These are phyloP conservation scores for Panellus pusillus DNA, from an alignment of 768 basidiomycete species.

Conservation along the genomic window DNA sequence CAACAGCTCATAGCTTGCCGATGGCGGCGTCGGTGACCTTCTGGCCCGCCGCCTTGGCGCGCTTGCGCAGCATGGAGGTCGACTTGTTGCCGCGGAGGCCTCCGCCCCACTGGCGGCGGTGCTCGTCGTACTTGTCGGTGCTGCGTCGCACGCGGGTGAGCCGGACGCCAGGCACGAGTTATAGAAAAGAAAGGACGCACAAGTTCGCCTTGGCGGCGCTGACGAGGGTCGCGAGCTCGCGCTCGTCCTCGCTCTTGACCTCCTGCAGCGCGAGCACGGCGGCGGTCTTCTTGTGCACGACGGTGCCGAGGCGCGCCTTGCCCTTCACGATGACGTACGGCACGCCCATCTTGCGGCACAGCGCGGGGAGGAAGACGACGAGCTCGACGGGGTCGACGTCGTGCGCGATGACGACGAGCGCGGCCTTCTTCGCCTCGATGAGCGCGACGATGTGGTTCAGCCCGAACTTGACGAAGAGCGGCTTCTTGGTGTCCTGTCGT, in stretches of 20 bases:
- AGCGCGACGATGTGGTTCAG: conserved; percentile 96
- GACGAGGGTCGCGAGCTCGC: conserved; percentile 89
- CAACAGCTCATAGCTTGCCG: conserved; percentile 58
- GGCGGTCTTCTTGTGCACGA: conserved; percentile 98
- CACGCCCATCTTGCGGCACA: conserved; percentile 99
- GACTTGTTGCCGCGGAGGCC: conserved; percentile 95
- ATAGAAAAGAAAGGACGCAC: conserved; percentile 46
- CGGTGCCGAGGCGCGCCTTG: conserved; percentile 96
- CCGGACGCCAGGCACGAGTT: not conserved
- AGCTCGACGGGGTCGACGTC: conserved; percentile 99
- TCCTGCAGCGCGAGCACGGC: conserved; percentile 91
- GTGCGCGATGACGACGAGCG: conserved; percentile 93
- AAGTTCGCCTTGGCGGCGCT: conserved; percentile 97
- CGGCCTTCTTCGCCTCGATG: conserved; percentile 96
- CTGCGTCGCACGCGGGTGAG: conserved; percentile 36
- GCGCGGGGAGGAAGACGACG: conserved; percentile 95
- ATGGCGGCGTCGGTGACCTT: conserved; percentile 53
- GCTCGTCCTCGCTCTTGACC: conserved; percentile 91
- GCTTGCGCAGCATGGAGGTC: conserved; percentile 88
- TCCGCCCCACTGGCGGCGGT: conserved; percentile 93
- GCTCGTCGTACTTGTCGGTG: conserved; percentile 92
- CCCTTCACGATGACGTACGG: conserved; percentile 98
- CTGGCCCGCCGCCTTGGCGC: conserved; percentile 88
- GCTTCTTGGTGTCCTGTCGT: conserved; percentile 84
- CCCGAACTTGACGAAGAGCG: conserved; percentile 92